Conservation (phyloP, 2,329 filamentous ascomycete genomes). For the Aspergillus sp. region DNA sequence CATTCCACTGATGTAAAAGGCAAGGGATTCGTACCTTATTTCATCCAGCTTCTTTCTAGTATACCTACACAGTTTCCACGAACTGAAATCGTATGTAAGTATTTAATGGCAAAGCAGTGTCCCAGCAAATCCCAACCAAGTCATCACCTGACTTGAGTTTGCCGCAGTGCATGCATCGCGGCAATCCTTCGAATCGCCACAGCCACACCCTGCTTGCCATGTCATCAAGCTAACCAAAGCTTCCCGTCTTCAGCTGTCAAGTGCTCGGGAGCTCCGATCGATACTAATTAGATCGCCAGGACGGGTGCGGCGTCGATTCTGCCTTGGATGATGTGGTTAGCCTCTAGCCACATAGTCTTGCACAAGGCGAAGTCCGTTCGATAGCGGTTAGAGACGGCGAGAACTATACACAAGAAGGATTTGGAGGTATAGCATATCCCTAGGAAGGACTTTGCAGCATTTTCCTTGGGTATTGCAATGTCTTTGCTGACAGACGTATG, state of each 20-base stretch:
- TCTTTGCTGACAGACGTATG: too few relatives aligned
- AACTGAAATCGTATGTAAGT: too few relatives aligned
- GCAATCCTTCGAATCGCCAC: conserved; percentile 9
- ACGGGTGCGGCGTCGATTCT: not conserved
- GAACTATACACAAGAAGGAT: not conserved
- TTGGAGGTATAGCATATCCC: not conserved
- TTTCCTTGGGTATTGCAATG: too few relatives aligned
- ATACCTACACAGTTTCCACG: too few relatives aligned
- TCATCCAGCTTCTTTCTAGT: too few relatives aligned
- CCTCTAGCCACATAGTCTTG: not conserved
- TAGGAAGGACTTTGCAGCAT: too few relatives aligned
- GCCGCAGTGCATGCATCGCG: conserved; percentile 13
- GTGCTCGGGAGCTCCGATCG: conserved; percentile 10
- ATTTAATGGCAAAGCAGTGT: too few relatives aligned
- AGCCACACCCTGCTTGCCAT: conserved; percentile 10
- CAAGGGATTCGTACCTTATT: too few relatives aligned
- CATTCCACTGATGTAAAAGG: too few relatives aligned
- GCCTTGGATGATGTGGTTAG: not conserved
- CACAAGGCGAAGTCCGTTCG: not conserved
- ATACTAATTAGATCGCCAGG: not conserved
- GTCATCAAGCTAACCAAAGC: conserved; percentile 7
- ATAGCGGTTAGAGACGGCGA: not conserved
- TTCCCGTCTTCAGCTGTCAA: conserved; percentile 15
- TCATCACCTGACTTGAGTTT: conserved; percentile 1
- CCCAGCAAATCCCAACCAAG: too few relatives aligned